Evolutionary conservation across 1,284 basidiomycete species (phyloP).

Genomic region (Melampsora larici-populina): DNA sequence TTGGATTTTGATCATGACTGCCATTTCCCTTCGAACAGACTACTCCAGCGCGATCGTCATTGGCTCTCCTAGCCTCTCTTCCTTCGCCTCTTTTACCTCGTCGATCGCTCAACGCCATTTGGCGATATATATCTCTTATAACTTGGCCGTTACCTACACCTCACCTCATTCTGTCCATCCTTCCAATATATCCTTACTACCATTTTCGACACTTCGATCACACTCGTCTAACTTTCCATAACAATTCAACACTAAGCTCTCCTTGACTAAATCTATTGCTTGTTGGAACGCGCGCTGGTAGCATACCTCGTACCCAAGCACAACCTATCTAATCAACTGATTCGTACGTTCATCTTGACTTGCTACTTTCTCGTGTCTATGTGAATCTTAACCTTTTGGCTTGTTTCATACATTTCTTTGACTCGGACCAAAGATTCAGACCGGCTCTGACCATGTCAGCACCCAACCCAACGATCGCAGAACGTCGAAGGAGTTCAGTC

Average conservation of each 20-base stretch:
- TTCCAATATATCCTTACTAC: background rate
- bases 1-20: constrained; percentile 3
- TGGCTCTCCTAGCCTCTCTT: background rate
- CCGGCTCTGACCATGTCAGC: constrained; percentile 30
- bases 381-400: background rate
- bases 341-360: background rate
- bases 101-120: background rate
- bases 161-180: background rate
- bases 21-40: background rate
- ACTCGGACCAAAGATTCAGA: background rate
- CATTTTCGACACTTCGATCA: background rate
- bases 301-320: background rate
- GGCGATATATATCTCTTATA: background rate
- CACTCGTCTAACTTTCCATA: background rate
- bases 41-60: background rate
- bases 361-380: background rate
- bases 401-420: background rate
- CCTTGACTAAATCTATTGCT: background rate
- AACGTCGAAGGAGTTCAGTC: constrained; percentile 30
- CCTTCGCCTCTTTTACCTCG: background rate
- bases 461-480: background rate
- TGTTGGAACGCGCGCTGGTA: background rate
- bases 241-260: background rate
- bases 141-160: background rate
- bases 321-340: background rate